phyloP scores from a whole-genome alignment of 1,284 basidiomycete species.

The Trametes pubescens region DNA sequence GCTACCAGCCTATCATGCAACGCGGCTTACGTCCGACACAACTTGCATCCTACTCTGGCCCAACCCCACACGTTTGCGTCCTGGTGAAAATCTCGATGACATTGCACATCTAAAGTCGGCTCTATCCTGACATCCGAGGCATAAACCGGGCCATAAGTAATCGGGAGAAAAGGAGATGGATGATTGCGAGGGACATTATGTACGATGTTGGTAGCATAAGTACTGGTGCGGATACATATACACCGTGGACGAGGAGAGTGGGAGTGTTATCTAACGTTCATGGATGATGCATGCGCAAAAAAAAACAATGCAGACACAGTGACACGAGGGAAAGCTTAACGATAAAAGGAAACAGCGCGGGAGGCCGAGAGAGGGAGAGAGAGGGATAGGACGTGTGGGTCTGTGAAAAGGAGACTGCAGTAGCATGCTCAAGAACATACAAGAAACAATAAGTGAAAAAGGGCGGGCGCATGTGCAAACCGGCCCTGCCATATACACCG shows the following conservation, averaged over 20 bases:
- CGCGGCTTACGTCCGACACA: neutral
- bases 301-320: conserved; percentile 28
- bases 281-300: conserved; percentile 25
- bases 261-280: conserved; percentile 27
- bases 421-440: conserved; percentile 14
- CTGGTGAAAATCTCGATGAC: conserved; percentile 1
- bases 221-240: conserved; percentile 25
- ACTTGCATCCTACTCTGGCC: neutral
- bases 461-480: neutral
- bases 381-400: neutral
- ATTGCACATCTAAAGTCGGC: conserved; percentile 16
- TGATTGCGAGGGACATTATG: conserved; percentile 22
- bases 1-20: too few species aligned
- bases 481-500: neutral
- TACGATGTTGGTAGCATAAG: conserved; percentile 26
- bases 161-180: neutral
- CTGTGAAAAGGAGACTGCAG: neutral
- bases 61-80: neutral
- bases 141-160: conserved; percentile 5
- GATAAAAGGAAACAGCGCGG: conserved; percentile 10
- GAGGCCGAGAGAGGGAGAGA: neutral
- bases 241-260: conserved; percentile 19
- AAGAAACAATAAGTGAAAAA: conserved; percentile 14
- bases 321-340: conserved; percentile 19
- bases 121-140: conserved; percentile 19